Base-by-base conservation (phyloP, 164 flowering plant species). In the Houttuynia cordata region DNA sequence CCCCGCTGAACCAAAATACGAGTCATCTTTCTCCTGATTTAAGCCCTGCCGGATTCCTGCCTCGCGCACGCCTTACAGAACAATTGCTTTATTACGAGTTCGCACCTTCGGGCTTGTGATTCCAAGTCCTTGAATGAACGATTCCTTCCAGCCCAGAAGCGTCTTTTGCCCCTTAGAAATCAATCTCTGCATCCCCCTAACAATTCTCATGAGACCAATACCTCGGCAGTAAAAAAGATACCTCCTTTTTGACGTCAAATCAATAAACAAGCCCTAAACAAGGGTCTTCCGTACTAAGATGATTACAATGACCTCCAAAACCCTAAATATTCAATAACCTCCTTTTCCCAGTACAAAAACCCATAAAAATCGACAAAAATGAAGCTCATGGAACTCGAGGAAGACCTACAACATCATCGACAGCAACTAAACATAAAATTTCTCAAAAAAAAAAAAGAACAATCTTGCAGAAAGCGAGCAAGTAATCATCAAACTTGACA, bases 111-210 rank as follows among this genome's bases (percentile, higher is more conserved):
- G 94, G 57, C 70, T 72, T 20, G 79, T 78, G 47, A 87, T 67
- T 41, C 91, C 96, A 73, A 87, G 79, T 24, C 93, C 91, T 66
- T 61, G 78, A 82, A 75, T 73, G 74, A 83, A 79, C 0, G 83
- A 76, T 72, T 77, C 68, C 61, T 80, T 81, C 76, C 85, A 78
- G 77, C 80, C 75, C 69, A 78, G 72, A 54, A 23, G 24, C 37
- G 65, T 62, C 68, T 66, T 77, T 73, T 71, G 78, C 72, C 82
- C 78, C 75, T 70, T 82, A 65, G 62, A 45, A 77, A 80, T 68
- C 82, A 25, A 73, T 85, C 80, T 94, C 91, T 82, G 97, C 97
- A 94, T 94, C 77, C 94, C 97, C 97, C 97, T 82, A 75, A 77
- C 75, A 93, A 86, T 80, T 86, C 88, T 91, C 99, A 89, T 87